These are phyloP conservation scores for Agapanthus africanus DNA, from an alignment of 106 monocot species.

Conservation along the genomic window DNA sequence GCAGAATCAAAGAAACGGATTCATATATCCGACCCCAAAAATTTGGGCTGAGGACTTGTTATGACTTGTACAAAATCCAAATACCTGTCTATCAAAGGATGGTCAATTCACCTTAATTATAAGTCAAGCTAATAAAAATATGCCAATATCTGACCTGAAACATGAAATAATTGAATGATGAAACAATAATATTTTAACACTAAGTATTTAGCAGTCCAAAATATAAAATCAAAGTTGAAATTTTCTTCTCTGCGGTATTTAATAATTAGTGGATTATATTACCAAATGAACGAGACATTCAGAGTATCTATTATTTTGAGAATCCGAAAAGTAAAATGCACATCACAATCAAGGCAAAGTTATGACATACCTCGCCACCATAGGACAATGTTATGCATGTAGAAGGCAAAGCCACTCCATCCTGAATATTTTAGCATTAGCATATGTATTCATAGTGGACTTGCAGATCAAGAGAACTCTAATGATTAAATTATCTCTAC, in stretches of 20 bases:
- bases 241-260: not conserved
- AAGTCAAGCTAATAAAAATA: too few species aligned
- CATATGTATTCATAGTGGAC: not conserved
- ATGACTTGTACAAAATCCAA: too few species aligned
- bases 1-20: too few species aligned
- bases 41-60: too few species aligned
- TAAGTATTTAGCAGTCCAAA: not conserved
- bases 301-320: not conserved
- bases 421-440: slow-evolving; percentile 37
- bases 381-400: slow-evolving; percentile 81
- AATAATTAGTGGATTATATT: not conserved
- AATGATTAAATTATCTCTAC: too few species aligned
- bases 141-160: not conserved
- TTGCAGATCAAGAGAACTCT: not conserved
- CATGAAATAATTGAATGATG: not conserved
- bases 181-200: not conserved
- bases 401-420: slow-evolving; percentile 91
- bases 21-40: too few species aligned
- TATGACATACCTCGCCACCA: slow-evolving; percentile 79
- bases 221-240: not conserved
- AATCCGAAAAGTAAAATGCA: not conserved
- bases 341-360: slow-evolving; percentile 9
- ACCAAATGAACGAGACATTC: not conserved
- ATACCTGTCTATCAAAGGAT: too few species aligned
- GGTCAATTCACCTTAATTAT: too few species aligned